phyloP scores from a whole-genome alignment of 805 yeast genomes.

The Lachancea cidri region DNA sequence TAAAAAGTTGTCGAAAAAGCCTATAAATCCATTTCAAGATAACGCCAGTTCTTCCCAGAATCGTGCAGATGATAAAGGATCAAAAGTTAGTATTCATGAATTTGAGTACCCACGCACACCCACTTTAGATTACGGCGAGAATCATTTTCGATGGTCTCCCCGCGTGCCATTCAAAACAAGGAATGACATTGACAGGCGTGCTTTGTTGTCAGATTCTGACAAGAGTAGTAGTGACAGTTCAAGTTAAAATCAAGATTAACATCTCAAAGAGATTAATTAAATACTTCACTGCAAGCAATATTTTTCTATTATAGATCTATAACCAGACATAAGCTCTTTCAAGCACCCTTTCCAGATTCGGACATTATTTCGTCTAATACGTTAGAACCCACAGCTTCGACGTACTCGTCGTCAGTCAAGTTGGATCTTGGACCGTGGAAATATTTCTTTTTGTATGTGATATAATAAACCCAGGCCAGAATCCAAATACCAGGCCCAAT shows the following conservation, averaged over 20 bases:
- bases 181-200: background rate
- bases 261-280: background rate
- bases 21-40: background rate
- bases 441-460: constrained; percentile 42
- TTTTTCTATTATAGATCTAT: background rate
- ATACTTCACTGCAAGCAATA: background rate
- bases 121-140: constrained; percentile 23
- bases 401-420: constrained; percentile 18
- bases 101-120: constrained; percentile 19
- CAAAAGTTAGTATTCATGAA: background rate
- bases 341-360: background rate
- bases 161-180: background rate
- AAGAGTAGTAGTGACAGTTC: background rate
- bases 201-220: background rate
- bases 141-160: constrained; percentile 30
- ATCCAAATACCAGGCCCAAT: constrained; percentile 56
- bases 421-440: constrained; percentile 48
- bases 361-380: constrained; percentile 13
- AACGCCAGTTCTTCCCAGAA: constrained; percentile 1
- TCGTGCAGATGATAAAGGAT: background rate
- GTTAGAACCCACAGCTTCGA: constrained; percentile 20
- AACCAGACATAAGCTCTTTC: background rate
- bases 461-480: constrained; percentile 45
- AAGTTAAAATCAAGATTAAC: background rate
- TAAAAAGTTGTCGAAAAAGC: background rate